Evolutionary conservation across 2,329 filamentous ascomycete species (phyloP).

Genomic region (Pestalotiopsis sp.): DNA sequence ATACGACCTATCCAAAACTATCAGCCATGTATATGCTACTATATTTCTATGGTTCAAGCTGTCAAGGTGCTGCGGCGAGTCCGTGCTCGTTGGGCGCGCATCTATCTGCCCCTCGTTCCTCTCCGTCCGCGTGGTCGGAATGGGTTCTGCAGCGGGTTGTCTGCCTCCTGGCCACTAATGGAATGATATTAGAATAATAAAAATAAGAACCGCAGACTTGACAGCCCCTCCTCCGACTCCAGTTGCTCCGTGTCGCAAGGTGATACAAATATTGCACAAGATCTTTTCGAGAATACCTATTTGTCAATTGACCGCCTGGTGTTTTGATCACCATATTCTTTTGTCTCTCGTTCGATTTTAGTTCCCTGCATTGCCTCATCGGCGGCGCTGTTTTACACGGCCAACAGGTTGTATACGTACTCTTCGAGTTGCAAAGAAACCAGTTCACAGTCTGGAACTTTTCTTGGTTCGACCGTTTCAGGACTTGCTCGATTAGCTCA

Average conservation of each 20-base stretch:
- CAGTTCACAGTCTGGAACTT: background rate
- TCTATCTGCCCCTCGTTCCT: background rate
- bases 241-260: background rate
- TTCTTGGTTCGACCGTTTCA: slow-evolving; percentile 11
- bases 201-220: background rate
- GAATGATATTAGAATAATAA: background rate
- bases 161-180: background rate
- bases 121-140: background rate
- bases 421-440: background rate
- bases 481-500: slow-evolving; percentile 6
- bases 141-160: background rate
- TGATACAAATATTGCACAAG: slow-evolving; percentile 11
- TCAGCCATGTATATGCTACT: background rate
- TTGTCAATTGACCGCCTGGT: background rate
- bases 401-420: no score
- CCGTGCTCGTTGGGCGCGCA: background rate
- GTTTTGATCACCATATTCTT: background rate
- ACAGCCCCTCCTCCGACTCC: background rate
- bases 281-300: background rate
- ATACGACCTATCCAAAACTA: background rate
- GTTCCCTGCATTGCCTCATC: slow-evolving; percentile 5
- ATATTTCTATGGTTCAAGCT: background rate
- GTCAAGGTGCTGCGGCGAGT: background rate
- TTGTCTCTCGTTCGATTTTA: background rate
- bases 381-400: background rate